Base-by-base conservation (phyloP, 371 early-diverging fungal species). In the Rhizopus arrhizus region DNA sequence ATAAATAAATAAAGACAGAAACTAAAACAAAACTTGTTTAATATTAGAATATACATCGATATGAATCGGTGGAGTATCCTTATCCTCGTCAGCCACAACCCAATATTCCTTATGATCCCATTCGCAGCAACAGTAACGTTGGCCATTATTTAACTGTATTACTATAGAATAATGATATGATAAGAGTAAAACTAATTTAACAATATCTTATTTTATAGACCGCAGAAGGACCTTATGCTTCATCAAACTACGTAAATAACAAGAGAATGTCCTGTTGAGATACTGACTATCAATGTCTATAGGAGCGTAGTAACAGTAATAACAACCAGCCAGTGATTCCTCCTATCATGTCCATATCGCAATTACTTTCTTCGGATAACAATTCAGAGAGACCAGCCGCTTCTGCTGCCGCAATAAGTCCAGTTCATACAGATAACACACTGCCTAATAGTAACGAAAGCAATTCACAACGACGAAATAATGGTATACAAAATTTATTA, bases 271-370 rank as follows among this genome's bases (percentile, higher is more conserved):
- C 9, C 28, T 13, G 15, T n/a, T 43, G 13, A 43, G 6, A n/a
- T 43, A 43, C 11, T 43, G n/a, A 43, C 11, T 11, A 43, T 15
- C 6, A n/a, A 15, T n/a, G 6, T n/a, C 4, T 48, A 38, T 42
- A 60, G 60, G 60, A 32, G 41, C 60, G 58, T 43, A 42, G 43
- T 43, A 43, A 55, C 40, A 53, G 22, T 15, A 53, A 43, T 29
- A 48, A 48, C 29, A 48, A 35, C 15, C 63, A 61, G 34, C 32
- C 63, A 31, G 45, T n/a, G 6, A 62, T 65, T 10, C 69, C 78
- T 29, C 75, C 78, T 31, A 63, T 74, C 29, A 78, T 78, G 78
- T 78, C 78, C 12, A 78, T 78, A 50, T 78, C 78, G 11, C 78
- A 78, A 47, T 48, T 78, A 0, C 62, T 78, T 46, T 73, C 75